These are phyloP conservation scores for Phytophthora uliginosa DNA, from an alignment of 352 stramenopile species.

Conservation along the genomic window DNA sequence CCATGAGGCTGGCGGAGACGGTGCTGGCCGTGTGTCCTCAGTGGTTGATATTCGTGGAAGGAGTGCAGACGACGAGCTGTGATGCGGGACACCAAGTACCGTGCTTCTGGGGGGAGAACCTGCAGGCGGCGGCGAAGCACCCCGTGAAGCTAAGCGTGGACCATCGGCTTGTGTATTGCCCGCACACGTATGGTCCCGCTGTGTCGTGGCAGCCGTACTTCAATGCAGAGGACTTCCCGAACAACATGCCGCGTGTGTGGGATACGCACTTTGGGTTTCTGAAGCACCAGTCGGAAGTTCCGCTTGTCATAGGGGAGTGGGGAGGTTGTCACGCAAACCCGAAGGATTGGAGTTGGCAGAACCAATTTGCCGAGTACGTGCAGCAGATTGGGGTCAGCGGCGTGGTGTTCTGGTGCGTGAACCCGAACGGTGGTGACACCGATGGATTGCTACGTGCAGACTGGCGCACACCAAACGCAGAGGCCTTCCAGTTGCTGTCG, in stretches of 20 bases:
- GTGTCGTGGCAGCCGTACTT: slow-evolving; percentile 62
- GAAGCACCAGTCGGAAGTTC: slow-evolving; percentile 32
- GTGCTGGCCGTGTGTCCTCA: slow-evolving; percentile 43
- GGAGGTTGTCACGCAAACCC: slow-evolving; percentile 50
- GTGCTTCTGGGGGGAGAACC: slow-evolving; percentile 68
- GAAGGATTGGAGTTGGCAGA: slow-evolving; percentile 61
- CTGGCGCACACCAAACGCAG: slow-evolving; percentile 57
- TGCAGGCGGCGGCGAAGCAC: slow-evolving; percentile 36
- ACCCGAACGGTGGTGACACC: slow-evolving; percentile 71
- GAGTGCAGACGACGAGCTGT: slow-evolving; percentile 49
- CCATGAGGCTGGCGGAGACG: slow-evolving; percentile 30
- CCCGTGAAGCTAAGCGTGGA: slow-evolving; percentile 42
- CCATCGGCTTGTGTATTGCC: slow-evolving; percentile 61
- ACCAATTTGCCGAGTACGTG: slow-evolving; percentile 54
- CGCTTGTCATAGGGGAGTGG: slow-evolving; percentile 74
- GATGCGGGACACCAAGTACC: slow-evolving; percentile 36
- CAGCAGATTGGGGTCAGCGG: slow-evolving; percentile 49
- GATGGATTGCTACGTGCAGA: slow-evolving; percentile 65
- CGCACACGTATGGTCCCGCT: slow-evolving; percentile 59
- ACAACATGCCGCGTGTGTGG: slow-evolving; percentile 69
- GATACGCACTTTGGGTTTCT: slow-evolving; percentile 67
- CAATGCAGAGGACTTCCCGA: slow-evolving; percentile 39
- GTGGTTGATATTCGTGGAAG: slow-evolving; percentile 71
- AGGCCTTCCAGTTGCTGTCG: slow-evolving; percentile 61
- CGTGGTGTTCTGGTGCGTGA: slow-evolving; percentile 76